phyloP scores from a whole-genome alignment of 495 filamentous ascomycete species.

The Staphylotrichum longicolle region DNA sequence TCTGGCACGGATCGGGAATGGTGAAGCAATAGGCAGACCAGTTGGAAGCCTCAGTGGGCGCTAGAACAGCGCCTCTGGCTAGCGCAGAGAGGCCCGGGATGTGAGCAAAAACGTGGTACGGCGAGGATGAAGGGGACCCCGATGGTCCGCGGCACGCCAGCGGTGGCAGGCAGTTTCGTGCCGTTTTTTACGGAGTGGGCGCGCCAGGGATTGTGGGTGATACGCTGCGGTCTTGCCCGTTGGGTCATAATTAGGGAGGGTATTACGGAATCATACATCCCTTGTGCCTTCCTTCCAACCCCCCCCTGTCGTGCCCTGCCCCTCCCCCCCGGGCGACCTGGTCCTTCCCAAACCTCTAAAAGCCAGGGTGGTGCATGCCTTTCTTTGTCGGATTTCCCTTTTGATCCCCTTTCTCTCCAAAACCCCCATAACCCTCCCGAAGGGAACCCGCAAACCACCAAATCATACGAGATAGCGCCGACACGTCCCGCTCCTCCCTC shows the following conservation, averaged over 20 bases:
- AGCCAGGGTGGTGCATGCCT: constrained; percentile 22
- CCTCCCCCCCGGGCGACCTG: constrained; percentile 2
- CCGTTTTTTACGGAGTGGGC: neutral
- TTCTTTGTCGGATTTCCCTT: constrained; percentile 33
- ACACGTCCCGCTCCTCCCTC: constrained; percentile 8
- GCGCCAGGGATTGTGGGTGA: neutral
- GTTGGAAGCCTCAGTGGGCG: neutral
- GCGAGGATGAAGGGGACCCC: neutral
- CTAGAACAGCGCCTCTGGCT: neutral
- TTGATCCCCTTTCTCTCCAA: constrained; percentile 26
- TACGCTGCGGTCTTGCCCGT: constrained; percentile 2
- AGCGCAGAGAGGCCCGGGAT: neutral
- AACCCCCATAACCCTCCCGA: neutral
- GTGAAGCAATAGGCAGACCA: constrained; percentile 19
- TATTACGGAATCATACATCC: neutral
- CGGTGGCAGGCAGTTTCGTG: neutral
- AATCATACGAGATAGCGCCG: neutral
- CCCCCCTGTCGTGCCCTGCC: constrained; percentile 8
- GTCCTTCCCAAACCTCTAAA: constrained; percentile 25
- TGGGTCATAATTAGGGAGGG: neutral
- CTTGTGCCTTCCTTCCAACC: neutral
- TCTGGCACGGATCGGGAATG: constrained; percentile 11
- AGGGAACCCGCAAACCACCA: neutral
- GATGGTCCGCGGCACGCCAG: too few relatives aligned
- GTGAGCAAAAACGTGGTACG: neutral